A percentile compares a stretch with the other conserved stretches of the same genome.
These are phyloP conservation scores for Polyporus arcularius DNA, from an alignment of 768 basidiomycete genomes.

Conservation along the genomic window DNA sequence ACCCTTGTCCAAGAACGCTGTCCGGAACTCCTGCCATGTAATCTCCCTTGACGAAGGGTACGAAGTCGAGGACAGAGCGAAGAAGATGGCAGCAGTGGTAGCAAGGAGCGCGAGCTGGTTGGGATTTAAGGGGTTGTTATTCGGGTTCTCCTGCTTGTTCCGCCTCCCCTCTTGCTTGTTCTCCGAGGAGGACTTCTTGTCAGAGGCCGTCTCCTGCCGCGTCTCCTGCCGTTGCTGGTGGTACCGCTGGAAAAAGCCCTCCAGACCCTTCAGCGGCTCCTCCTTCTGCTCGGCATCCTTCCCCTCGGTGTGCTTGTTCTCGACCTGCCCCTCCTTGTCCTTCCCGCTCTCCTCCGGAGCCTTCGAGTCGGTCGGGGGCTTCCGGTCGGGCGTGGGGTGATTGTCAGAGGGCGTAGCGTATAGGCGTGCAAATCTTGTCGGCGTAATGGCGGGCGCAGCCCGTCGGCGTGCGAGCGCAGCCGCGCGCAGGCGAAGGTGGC, in stretches of 20 bases:
- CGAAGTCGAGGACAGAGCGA: constrained; percentile 52
- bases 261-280: constrained; percentile 61
- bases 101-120: constrained; percentile 62
- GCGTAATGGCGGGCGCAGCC: constrained; percentile 34
- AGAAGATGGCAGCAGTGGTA: constrained; percentile 62
- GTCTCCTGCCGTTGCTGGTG: constrained; percentile 41
- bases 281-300: constrained; percentile 39
- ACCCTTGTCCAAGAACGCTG: constrained; percentile 94
- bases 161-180: constrained; percentile 34
- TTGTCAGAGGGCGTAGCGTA: constrained; percentile 51
- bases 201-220: constrained; percentile 34
- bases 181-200: constrained; percentile 17
- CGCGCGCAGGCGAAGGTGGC: constrained; percentile 51
- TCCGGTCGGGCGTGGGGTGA: constrained; percentile 33
- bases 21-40: constrained; percentile 99
- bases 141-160: constrained; percentile 52
- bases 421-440: constrained; percentile 36
- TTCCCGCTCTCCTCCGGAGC: constrained; percentile 35
- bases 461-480: constrained; percentile 46
- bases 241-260: constrained; percentile 79
- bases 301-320: constrained; percentile 35
- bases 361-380: constrained; percentile 26
- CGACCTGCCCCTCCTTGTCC: constrained; percentile 35
- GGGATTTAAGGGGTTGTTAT: constrained; percentile 54
- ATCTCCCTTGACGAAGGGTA: constrained; percentile 77